Evolutionary conservation across 495 filamentous ascomycete genomes (phyloP).

Genomic region (Trichocladium antarcticum): DNA sequence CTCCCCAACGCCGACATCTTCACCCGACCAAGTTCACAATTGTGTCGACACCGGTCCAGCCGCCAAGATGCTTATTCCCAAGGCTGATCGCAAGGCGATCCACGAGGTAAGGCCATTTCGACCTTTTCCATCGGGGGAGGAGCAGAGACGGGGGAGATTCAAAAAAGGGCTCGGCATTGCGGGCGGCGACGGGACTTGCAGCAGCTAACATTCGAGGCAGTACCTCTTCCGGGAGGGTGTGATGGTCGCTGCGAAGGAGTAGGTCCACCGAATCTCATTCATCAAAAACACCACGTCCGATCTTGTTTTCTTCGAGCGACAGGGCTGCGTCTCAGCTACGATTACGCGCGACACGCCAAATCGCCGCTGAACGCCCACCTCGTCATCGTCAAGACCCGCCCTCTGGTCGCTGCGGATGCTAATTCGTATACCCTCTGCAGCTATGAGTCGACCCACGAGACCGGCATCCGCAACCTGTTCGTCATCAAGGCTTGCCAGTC

Average conservation of each 20-base stretch:
- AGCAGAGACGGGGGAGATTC: neutral
- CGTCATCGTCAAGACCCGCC: neutral
- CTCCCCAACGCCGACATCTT: constrained; percentile 27
- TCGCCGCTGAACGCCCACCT: constrained; percentile 32
- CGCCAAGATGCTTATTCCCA: constrained; percentile 88
- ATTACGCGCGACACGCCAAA: constrained; percentile 50
- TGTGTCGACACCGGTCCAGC: constrained; percentile 34
- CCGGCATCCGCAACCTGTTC: constrained; percentile 84
- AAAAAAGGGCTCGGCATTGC: neutral
- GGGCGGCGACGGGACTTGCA: neutral
- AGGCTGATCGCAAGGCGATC: constrained; percentile 99
- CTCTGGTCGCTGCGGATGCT: constrained; percentile 13
- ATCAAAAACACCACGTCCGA: constrained; percentile 1
- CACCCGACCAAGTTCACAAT: constrained; percentile 34
- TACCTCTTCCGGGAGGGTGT: constrained; percentile 99
- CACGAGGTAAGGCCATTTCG: constrained; percentile 49
- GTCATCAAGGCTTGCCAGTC: constrained; percentile 99
- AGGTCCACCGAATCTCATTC: constrained; percentile 17
- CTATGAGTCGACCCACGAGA: constrained; percentile 32
- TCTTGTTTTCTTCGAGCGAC: neutral
- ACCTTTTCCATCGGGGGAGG: neutral
- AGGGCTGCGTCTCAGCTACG: neutral
- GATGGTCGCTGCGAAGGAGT: constrained; percentile 95
- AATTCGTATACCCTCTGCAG: constrained; percentile 18
- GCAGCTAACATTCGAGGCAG: constrained; percentile 41